phyloP scores from a whole-genome alignment of 176 grass and related monocot genomes.

The Leersia perrieri region DNA sequence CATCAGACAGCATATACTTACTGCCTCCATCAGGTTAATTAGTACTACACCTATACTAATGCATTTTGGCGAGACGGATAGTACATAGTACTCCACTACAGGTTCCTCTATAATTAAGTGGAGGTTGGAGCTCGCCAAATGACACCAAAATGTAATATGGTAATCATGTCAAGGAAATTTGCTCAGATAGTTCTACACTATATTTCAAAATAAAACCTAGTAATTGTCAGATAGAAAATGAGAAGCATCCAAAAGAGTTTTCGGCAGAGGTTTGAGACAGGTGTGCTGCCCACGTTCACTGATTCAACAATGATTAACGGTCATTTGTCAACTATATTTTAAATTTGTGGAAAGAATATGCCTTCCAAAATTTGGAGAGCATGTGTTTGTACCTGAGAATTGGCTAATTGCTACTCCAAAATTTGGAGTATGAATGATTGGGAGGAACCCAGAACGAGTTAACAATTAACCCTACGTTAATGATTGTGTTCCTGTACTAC shows the following conservation, averaged over 20 bases:
- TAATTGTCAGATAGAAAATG: background rate
- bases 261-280: background rate
- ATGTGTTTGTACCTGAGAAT: background rate
- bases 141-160: background rate
- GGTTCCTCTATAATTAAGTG: background rate
- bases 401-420: background rate
- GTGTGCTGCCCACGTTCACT: conserved; percentile 40
- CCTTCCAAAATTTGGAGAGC: background rate
- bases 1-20: background rate
- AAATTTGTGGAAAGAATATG: background rate
- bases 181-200: background rate
- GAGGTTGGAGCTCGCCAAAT: background rate
- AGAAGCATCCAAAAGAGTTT: background rate
- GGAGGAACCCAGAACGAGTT: background rate
- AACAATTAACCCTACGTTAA: background rate
- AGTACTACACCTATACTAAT: background rate
- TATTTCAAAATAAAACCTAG: background rate
- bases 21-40: background rate
- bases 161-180: conserved; percentile 5
- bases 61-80: background rate
- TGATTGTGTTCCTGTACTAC: conserved; percentile 10
- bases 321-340: background rate
- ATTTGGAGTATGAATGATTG: conserved; percentile 4
- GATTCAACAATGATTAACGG: background rate
- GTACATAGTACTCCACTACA: background rate